Conservation (phyloP, 805 yeast species). For the Suhomyces tanzawaensis region DNA sequence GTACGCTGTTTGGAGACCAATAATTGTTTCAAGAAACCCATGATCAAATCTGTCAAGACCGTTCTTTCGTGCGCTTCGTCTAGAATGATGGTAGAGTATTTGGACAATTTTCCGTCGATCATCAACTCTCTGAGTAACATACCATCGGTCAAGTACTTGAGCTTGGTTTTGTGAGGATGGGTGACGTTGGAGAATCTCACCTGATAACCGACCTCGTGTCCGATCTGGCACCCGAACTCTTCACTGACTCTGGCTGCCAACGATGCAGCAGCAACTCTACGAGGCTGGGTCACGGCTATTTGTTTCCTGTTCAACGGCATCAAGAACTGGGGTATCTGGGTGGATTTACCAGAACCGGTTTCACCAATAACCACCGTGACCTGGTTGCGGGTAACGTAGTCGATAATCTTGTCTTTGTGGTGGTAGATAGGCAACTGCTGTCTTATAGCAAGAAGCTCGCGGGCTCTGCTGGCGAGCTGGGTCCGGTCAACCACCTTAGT, state of each 20-base stretch:
- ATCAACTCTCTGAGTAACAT: constrained; percentile 90
- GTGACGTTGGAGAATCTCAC: constrained; percentile 84
- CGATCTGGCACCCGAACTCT: constrained; percentile 75
- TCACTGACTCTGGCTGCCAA: constrained; percentile 90
- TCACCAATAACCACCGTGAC: constrained; percentile 90
- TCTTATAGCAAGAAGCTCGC: constrained; percentile 49
- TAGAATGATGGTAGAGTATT: constrained; percentile 73
- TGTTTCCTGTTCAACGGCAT: constrained; percentile 51
- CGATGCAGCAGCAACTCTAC: constrained; percentile 96
- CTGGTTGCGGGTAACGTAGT: constrained; percentile 51
- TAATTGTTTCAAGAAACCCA: constrained; percentile 82
- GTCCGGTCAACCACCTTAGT: constrained; percentile 7
- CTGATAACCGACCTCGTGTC: constrained; percentile 85
- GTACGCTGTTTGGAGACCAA: constrained; percentile 47
- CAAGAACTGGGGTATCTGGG: constrained; percentile 93
- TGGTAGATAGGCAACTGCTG: constrained; percentile 71
- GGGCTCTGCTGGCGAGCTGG: constrained; percentile 40
- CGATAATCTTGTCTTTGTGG: constrained; percentile 61
- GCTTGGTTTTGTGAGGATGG: constrained; percentile 51
- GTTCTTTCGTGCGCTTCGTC: constrained; percentile 99
- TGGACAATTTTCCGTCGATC: constrained; percentile 61
- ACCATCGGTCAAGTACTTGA: constrained; percentile 94
- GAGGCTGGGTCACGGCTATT: constrained; percentile 94
- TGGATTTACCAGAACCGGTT: constrained; percentile 97
- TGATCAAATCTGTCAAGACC: constrained; percentile 79